These are phyloP conservation scores for Pichia californica DNA, from an alignment of 805 yeast genomes.

Conservation along the genomic window DNA sequence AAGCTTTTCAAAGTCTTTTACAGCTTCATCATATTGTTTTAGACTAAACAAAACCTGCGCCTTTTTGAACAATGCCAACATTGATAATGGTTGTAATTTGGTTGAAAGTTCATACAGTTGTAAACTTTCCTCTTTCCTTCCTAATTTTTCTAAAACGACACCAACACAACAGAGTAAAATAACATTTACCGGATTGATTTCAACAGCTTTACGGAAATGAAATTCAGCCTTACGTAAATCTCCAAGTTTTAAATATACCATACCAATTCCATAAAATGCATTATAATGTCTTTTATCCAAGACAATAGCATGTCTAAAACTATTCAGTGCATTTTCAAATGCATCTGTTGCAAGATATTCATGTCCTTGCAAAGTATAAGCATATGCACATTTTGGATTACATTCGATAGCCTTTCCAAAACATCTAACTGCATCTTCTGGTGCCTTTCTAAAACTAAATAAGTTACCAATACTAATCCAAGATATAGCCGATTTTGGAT, in stretches of 20 bases:
- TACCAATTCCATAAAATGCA: constrained; percentile 93
- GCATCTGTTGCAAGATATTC: constrained; percentile 86
- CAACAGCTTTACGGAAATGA: constrained; percentile 80
- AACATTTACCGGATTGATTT: constrained; percentile 85
- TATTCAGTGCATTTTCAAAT: constrained; percentile 78
- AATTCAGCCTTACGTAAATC: constrained; percentile 77
- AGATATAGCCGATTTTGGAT: constrained; percentile 62
- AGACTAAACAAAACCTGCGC: constrained; percentile 73
- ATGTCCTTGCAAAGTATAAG: constrained; percentile 90
- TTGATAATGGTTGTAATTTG: constrained; percentile 76
- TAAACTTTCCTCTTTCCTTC: constrained; percentile 64
- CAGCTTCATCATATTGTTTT: constrained; percentile 66
- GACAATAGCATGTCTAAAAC: constrained; percentile 72
- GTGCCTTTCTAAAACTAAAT: constrained; percentile 74
- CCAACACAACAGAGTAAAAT: constrained; percentile 91
- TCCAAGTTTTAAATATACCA: constrained; percentile 84
- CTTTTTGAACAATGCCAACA: constrained; percentile 80
- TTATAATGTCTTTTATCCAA: constrained; percentile 82
- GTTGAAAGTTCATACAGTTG: constrained; percentile 79
- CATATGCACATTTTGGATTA: constrained; percentile 64
- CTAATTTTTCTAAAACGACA: constrained; percentile 77
- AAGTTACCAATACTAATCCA: constrained; percentile 93
- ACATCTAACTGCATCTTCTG: constrained; percentile 84
- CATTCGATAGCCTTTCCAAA: constrained; percentile 71
- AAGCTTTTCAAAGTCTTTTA: constrained; percentile 66